Evolutionary conservation across 106 monocot genomes (phyloP).

Genomic region (Dioscorea zingiberensis): DNA sequence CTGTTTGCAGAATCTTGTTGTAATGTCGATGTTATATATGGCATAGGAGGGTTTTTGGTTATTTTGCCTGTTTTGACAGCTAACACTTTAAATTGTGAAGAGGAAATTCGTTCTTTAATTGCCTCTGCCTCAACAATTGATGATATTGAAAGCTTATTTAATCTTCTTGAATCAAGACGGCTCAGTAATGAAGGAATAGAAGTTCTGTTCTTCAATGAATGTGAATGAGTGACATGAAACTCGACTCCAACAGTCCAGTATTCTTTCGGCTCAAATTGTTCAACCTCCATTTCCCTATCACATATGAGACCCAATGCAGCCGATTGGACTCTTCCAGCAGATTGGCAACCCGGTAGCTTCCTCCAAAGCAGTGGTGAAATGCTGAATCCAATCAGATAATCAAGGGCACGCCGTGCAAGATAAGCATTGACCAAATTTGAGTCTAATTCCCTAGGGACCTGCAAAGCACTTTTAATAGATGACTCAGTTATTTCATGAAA

Average conservation of each 20-base stretch:
- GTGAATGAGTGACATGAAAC: slow-evolving; percentile 20
- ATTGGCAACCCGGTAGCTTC: slow-evolving; percentile 92
- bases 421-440: slow-evolving; percentile 92
- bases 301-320: slow-evolving; percentile 89
- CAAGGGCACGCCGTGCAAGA: slow-evolving; percentile 89
- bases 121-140: slow-evolving; percentile 43
- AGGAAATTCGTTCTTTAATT: slow-evolving; percentile 40
- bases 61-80: slow-evolving; percentile 42
- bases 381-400: slow-evolving; percentile 95
- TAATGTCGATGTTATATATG: slow-evolving; percentile 90
- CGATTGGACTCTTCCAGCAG: slow-evolving; percentile 97
- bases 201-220: not conserved
- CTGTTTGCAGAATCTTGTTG: slow-evolving; percentile 90
- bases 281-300: slow-evolving; percentile 86
- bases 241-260: slow-evolving; percentile 78
- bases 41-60: slow-evolving; percentile 75
- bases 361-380: slow-evolving; percentile 94
- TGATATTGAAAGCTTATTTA: slow-evolving; percentile 66
- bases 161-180: slow-evolving; percentile 54
- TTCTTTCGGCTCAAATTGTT: slow-evolving; percentile 70
- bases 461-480: slow-evolving; percentile 73
- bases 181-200: slow-evolving; percentile 49
- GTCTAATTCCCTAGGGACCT: slow-evolving; percentile 70
- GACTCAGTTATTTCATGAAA: slow-evolving; percentile 97
- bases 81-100: slow-evolving; percentile 59